Percentiles rank a stretch among this genome's conserved stretches.
Conservation (phyloP, 345 rosid genomes). For the Turritis glabra region DNA sequence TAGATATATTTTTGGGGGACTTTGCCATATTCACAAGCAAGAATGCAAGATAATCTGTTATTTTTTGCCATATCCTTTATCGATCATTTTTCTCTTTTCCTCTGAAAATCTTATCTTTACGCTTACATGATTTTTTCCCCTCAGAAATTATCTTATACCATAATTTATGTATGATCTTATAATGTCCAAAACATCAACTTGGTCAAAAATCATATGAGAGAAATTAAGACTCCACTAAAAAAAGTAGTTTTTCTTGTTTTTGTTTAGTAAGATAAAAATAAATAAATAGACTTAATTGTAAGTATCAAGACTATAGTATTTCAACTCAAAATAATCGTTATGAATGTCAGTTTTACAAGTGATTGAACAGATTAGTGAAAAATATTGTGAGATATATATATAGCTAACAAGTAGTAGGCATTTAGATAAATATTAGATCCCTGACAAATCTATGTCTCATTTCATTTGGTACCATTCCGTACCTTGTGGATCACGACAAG, state of each 20-base stretch:
- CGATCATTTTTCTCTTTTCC: background rate
- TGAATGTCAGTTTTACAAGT: background rate
- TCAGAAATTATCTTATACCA: background rate
- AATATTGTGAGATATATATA: background rate
- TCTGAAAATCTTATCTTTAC: conserved; percentile 29
- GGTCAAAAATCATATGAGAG: background rate
- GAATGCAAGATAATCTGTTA: background rate
- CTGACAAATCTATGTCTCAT: background rate
- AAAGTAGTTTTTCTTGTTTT: background rate
- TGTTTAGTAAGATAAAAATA: background rate
- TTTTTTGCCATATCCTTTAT: background rate
- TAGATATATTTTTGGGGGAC: background rate
- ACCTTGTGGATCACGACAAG: background rate
- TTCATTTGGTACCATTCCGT: background rate
- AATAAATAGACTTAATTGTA: background rate
- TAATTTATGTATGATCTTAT: background rate
- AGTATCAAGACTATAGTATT: background rate
- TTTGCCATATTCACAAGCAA: conserved; percentile 22
- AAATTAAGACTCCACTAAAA: background rate
- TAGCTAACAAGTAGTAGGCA: background rate
- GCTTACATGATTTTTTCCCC: background rate
- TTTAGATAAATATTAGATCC: background rate
- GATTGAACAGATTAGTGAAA: background rate
- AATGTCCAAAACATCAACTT: conserved; percentile 10
- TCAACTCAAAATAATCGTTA: background rate